Conservation (phyloP, 371 early-diverging fungal genomes). For the Vairimorpha ceranae region DNA sequence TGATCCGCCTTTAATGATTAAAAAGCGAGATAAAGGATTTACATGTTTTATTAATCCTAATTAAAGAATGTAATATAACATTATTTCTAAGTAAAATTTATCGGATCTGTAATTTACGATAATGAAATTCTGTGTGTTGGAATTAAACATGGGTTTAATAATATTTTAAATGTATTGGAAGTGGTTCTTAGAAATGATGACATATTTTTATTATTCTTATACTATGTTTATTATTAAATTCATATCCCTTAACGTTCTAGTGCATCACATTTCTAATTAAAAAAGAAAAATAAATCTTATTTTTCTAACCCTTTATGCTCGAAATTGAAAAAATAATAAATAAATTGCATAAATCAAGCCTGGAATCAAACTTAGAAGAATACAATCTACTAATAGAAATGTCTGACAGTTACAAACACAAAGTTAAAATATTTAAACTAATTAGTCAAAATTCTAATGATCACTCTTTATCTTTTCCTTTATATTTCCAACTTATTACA, state of each 20-base stretch:
- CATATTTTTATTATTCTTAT: too few relatives aligned
- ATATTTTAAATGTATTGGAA: too few relatives aligned
- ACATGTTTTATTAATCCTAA: conserved; percentile 12
- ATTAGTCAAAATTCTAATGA: background rate
- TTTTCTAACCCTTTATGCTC: background rate
- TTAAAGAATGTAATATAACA: too few relatives aligned
- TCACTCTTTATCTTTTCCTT: background rate
- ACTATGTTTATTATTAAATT: too few relatives aligned
- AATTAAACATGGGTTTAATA: too few relatives aligned
- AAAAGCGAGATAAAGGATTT: conserved; percentile 36
- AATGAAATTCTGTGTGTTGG: too few relatives aligned
- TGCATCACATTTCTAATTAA: too few relatives aligned
- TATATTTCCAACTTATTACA: conserved; percentile 4
- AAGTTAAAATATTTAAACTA: conserved; percentile 9
- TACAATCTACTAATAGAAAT: conserved; percentile 5
- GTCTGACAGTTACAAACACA: conserved; percentile 11
- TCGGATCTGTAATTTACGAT: too few relatives aligned
- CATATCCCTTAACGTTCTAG: too few relatives aligned
- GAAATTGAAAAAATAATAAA: background rate
- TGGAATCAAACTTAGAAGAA: background rate
- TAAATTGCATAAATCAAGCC: background rate
- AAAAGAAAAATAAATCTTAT: too few relatives aligned
- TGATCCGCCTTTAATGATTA: conserved; percentile 26
- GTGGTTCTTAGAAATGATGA: too few relatives aligned
- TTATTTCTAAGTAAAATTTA: too few relatives aligned